Base-by-base conservation (phyloP, 2,329 filamentous ascomycete species). In the Pseudopithomyces chartarum region DNA sequence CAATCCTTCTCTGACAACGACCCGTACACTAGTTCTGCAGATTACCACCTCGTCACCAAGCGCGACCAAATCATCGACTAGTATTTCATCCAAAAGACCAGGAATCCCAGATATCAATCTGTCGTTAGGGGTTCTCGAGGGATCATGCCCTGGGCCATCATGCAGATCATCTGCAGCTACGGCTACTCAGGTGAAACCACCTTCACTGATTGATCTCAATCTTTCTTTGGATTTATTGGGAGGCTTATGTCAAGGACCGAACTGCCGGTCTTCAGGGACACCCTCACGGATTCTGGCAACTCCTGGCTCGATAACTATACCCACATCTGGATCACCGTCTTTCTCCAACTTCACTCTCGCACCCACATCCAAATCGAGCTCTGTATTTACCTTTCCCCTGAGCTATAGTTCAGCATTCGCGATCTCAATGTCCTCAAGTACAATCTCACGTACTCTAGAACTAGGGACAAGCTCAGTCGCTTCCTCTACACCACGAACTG, bases 151-250 rank as follows among this genome's bases (percentile, higher is more conserved):
- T 20, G 40, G 40, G 2, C 40, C 40, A 3, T 44, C 20, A 26
- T 44, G 40, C 6, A 12, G 5, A 26, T 23, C 15, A 26, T 6
- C 40, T 19, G 15, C 40, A 7, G 22, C 11, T 29, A 29, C 26
- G 26, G 4, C 26, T 29, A 5, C 26, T 8, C 26, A 29, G 26
- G 8, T 8, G 26, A 29, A 29, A 8, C 26, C 26, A 8, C 43
- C 43, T 45, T 23, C 43, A 29, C 43, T 45, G 8, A 11, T 32
- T 17, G 44, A 47, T 19, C 2, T 47, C 29, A 43, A 44, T 13
- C 20, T 55, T 34, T 55, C 53, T n/a, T 17, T 55, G 5, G 46
- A 39, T 6, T 39, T 51, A 10, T 44, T 54, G 15, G 19, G 13
- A n/a, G 45, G 45, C 6, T 15, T 54, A 17, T 54, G 52, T 45